phyloP scores from a whole-genome alignment of 2,329 filamentous ascomycete species.

The Eurotiales sp. region DNA sequence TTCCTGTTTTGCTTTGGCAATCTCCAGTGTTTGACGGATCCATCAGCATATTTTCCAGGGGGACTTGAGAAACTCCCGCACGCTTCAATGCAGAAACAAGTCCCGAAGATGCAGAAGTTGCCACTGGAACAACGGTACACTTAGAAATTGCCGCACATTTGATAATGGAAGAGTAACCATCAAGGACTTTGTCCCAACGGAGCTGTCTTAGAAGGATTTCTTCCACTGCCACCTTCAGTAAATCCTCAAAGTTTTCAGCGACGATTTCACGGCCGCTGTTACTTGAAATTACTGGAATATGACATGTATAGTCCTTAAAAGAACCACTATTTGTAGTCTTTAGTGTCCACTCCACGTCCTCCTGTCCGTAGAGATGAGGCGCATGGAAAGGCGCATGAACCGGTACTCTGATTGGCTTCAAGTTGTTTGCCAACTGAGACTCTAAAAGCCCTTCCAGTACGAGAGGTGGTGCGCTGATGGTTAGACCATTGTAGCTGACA shows the following conservation, averaged over 20 bases:
- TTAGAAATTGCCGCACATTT: constrained; percentile 15
- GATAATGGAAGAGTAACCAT: constrained; percentile 26
- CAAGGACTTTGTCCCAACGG: constrained; percentile 40
- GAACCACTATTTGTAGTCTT: constrained; percentile 28
- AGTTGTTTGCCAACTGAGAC: constrained; percentile 45
- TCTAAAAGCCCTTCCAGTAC: constrained; percentile 53
- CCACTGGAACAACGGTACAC: constrained; percentile 28
- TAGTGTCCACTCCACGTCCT: constrained; percentile 52
- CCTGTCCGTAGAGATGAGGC: constrained; percentile 50
- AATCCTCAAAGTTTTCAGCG: constrained; percentile 27
- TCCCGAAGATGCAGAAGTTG: constrained; percentile 31
- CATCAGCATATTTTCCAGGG: constrained; percentile 25
- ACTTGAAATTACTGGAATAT: constrained; percentile 37
- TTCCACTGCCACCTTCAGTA: constrained; percentile 31
- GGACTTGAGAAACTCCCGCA: constrained; percentile 22
- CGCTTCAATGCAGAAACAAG: constrained; percentile 30
- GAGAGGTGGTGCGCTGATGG: constrained; percentile 56
- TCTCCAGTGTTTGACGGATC: constrained; percentile 23
- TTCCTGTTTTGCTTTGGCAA: constrained; percentile 25
- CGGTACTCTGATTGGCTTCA: constrained; percentile 51
- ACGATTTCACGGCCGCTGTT: constrained; percentile 31
- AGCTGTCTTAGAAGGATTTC: constrained; percentile 38
- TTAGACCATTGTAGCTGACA: constrained; percentile 56
- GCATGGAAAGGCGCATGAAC: constrained; percentile 60
- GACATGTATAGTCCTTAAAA: constrained; percentile 25